Evolutionary conservation across 495 filamentous ascomycete species (phyloP), one percentile per base, ranked within the genome.

Genomic region (Penicillium riverlandense): DNA sequence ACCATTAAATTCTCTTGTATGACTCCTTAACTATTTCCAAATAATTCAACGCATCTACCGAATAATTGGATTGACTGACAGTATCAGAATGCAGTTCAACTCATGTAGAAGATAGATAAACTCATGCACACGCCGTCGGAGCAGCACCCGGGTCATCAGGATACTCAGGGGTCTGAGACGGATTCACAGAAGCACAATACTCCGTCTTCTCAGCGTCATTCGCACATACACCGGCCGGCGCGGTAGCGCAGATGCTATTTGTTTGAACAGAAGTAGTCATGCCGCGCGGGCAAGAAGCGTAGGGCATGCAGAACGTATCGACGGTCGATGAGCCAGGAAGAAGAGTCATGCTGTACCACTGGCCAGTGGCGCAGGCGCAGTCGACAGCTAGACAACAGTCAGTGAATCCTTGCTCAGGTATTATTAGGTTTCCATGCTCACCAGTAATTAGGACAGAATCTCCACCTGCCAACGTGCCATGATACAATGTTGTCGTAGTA

Each of bases 301-400:
- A 31, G 0, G 56, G 56, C 59, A 62, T 62, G 37, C 59, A 62
- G 53, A 53, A 62, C 2, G 43, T 57, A 4, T 59, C 48, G 5
- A 51, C n/a, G 10, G 28, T 29, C 7, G 47, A 47, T 0, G 16
- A 22, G 2, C 47, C 51, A 5, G 47, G 42, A 0, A 39, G 33
- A 12, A 44, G 16, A 2, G 50, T 44, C 44, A 48, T 50, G 40
- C 56, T 59, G 30, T 59, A 57, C 53, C 50, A 62, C 41, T 62
- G 53, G 38, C 55, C 40, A 3, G 36, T 6, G 11, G 46, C 43
- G 41, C 59, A 62, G 11, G 48, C 43, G 36, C 59, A 62, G 10
- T 47, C 52, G 14, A 59, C 44, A 7, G 44, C 58, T 62, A 36
- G 3, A 37, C n/a, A 8, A 9, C 11, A 1, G 12, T 43, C 12